Base-by-base conservation (phyloP, 768 basidiomycete species). In the Hysterangium stoloniferum region DNA sequence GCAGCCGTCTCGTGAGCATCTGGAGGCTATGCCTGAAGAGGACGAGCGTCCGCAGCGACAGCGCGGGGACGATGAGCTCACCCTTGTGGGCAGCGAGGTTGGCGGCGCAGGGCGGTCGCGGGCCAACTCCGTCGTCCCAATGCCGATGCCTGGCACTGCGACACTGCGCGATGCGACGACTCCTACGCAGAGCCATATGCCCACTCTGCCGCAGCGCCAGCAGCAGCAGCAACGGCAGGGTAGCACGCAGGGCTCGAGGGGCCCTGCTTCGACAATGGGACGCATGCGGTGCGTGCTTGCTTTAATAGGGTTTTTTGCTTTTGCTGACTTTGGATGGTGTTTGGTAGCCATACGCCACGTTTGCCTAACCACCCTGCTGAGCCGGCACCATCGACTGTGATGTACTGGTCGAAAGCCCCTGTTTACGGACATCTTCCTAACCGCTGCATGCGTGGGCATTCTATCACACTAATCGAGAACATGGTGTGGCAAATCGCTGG, bases 401-500 rank as follows among this genome's bases (percentile, higher is more conserved):
- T 90, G 82, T 82, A 92, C 63, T 92, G 89, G 89, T 85, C 84
- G 61, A 74, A 75, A 47, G 89, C 89, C 0, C 86, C 89, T 0
- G 83, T 86, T 17, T 84, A 82, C 63, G 89, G 89, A 0, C 50
- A 67, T 0, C 55, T 87, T 28, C 86, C 88, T 2, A 75, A 70
- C 58, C 74, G 78, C 46, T 77, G 75, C 8, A 78, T 93, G 69
- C 78, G 91, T 4, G 86, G 89, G 2, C 91, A 93, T 62, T 88
- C 77, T 4, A 84, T 85, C 36, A 94, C 86, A 1, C 69, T 94
- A 40, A 82, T 93, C 17, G 91, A 93, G 53, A 76, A 80, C 37
- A 71, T 79, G 28, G 86, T 84, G 0, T 97, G 91, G 89, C 59
- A 94, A 25, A 84, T 94, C 58, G 92, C 92, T 7, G 93, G 92